These are phyloP conservation scores for Mucor ambiguus DNA, from an alignment of 371 early-diverging fungal species.

Conservation along the genomic window DNA sequence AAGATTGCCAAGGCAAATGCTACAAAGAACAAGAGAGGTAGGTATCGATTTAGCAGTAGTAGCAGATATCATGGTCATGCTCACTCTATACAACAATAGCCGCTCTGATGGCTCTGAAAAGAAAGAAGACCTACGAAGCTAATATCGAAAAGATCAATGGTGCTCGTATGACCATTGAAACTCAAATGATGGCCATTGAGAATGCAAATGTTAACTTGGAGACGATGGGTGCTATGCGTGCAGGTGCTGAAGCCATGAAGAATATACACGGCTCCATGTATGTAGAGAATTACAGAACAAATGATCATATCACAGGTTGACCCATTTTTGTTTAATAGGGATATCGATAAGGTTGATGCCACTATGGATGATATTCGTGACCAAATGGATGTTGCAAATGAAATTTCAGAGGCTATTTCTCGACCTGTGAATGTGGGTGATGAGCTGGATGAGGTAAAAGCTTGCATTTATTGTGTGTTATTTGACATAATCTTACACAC, in stretches of 20 bases:
- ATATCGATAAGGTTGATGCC: conserved; percentile 93
- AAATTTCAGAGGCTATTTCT: conserved; percentile 93
- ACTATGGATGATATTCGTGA: conserved; percentile 98
- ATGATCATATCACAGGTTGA: neutral
- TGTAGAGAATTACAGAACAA: conserved; percentile 12
- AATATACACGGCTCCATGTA: conserved; percentile 92
- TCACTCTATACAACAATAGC: conserved; percentile 39
- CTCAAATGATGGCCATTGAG: conserved; percentile 96
- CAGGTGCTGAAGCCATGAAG: conserved; percentile 95
- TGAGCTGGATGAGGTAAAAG: conserved; percentile 84
- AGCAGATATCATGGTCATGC: neutral
- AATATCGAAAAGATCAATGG: conserved; percentile 91
- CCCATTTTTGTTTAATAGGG: conserved; percentile 49
- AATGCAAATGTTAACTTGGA: conserved; percentile 95
- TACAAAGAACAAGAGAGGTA: conserved; percentile 92
- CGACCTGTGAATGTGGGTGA: conserved; percentile 84
- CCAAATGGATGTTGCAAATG: conserved; percentile 96
- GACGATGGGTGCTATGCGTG: conserved; percentile 94
- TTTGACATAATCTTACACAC: neutral
- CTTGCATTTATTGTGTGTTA: neutral
- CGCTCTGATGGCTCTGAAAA: conserved; percentile 94
- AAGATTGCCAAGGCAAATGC: conserved; percentile 89
- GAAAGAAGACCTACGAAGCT: conserved; percentile 85
- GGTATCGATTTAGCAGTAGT: neutral
- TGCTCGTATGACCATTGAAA: conserved; percentile 91